These are phyloP conservation scores for Rhinocladiella similis DNA, from an alignment of 2,329 filamentous ascomycete species.

Conservation along the genomic window DNA sequence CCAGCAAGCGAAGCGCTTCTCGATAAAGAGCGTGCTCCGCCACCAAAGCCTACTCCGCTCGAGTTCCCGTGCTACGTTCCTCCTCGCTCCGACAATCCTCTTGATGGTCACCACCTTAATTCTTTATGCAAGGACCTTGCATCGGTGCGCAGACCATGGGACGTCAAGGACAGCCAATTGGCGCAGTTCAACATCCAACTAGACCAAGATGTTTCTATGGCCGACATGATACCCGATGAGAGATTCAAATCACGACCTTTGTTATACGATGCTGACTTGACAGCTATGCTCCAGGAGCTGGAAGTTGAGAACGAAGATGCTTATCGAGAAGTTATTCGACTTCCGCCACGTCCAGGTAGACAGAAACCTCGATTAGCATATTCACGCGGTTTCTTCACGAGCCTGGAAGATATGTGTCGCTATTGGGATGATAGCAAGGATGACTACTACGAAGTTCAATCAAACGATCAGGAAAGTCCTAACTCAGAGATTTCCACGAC, in stretches of 20 bases:
- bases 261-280: constrained; percentile 33
- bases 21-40: constrained; percentile 49
- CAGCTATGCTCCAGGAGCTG: constrained; percentile 46
- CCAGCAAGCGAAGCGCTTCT: constrained; percentile 10
- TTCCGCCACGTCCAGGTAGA: constrained; percentile 45
- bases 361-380: constrained; percentile 54
- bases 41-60: constrained; percentile 50
- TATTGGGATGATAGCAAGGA: constrained; percentile 65
- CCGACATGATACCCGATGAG: constrained; percentile 38
- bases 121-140: constrained; percentile 48
- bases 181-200: constrained; percentile 44
- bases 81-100: constrained; percentile 36
- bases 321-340: constrained; percentile 56
- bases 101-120: constrained; percentile 38
- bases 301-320: constrained; percentile 57
- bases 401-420: constrained; percentile 58
- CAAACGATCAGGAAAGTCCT: constrained; percentile 25
- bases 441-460: constrained; percentile 50
- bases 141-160: constrained; percentile 40
- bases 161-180: constrained; percentile 42
- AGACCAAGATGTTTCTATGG: constrained; percentile 37
- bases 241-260: constrained; percentile 39
- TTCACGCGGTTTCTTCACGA: constrained; percentile 61
- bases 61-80: constrained; percentile 53
- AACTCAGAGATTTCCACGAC: background rate